Base-by-base conservation (phyloP, 129 eudicot genomes). In the Lonicera japonica region DNA sequence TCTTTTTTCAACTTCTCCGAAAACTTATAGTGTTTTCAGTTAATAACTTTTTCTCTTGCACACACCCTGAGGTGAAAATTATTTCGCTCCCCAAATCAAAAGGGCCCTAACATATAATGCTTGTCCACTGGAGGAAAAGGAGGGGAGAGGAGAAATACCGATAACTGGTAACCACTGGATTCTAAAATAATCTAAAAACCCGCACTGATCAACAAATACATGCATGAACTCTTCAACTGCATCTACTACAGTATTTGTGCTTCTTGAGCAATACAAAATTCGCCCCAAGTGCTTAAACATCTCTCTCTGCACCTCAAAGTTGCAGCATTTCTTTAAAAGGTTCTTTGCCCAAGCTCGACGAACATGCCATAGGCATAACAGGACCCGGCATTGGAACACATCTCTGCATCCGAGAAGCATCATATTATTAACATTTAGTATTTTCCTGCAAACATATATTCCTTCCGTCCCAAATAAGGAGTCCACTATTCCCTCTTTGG, bases 271-370 rank as follows among this genome's bases (percentile, higher is more conserved):
- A 51, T 76, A 70, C 60, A 76, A 58, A 39, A 76, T 65, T 47
- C 61, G 40, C 21, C 76, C 81, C 21, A 65, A 13, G 45, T 65
- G 76, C 69, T 76, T 76, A 61, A 76, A 76, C 68, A 76, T 76
- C 54, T 76, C 76, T 8, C 73, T 41, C 39, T 70, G 76, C 36
- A 70, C 68, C 19, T 70, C 81, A 43, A 70, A 70, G 63, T 63
- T 76, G 73, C 47, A 24, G 55, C 81, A 76, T 17, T 47, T 54
- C 46, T 76, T 70, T 4, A 65, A 29, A 7, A 76, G 72, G 11
- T 59, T 21, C 59, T 60, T 76, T 12, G 25, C 55, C 72, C 76
- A 76, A 43, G 60, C 24, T 25, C 74, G 73, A 19, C 79, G 79
- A n/a, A 74, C 61, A 56, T 57, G 79, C 79, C 79, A 74, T 19